These are phyloP conservation scores for Peribolospora kevripleyi DNA, from an alignment of 768 basidiomycete species.

Conservation along the genomic window DNA sequence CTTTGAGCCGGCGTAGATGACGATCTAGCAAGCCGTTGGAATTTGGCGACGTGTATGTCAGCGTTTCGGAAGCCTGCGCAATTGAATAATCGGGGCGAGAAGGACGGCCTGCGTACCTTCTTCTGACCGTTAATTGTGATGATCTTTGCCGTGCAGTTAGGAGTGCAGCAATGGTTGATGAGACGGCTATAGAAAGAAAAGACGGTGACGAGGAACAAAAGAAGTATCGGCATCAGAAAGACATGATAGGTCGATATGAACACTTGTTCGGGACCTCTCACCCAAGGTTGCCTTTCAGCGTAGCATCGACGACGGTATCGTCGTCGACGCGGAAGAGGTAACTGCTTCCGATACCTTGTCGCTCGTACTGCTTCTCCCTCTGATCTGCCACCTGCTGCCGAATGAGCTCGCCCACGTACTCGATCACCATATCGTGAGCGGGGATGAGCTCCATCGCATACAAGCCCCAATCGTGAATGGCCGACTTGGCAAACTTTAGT, in stretches of 20 bases:
- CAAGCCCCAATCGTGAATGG: slow-evolving; percentile 94
- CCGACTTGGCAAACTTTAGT: slow-evolving; percentile 73
- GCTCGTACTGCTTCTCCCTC: slow-evolving; percentile 86
- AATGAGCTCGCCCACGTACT: slow-evolving; percentile 95
- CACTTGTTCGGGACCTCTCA: slow-evolving; percentile 21
- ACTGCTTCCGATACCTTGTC: slow-evolving; percentile 90
- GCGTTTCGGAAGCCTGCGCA: too few relatives aligned
- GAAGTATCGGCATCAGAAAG: slow-evolving; percentile 5
- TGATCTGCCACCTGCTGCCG: slow-evolving; percentile 62
- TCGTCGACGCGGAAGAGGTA: slow-evolving; percentile 97
- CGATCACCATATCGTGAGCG: slow-evolving; percentile 93
- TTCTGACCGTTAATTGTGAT: slow-evolving; percentile 28
- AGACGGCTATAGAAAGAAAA: slow-evolving; percentile 36
- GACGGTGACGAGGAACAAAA: slow-evolving; percentile 1
- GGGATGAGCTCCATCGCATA: slow-evolving; percentile 88
- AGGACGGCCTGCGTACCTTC: slow-evolving; percentile 8
- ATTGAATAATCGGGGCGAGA: too few relatives aligned
- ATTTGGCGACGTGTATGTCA: too few relatives aligned
- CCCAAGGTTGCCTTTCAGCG: slow-evolving; percentile 97
- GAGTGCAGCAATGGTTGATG: slow-evolving; percentile 97
- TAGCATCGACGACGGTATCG: slow-evolving; percentile 92
- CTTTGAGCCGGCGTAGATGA: slow-evolving; percentile 91
- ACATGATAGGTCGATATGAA: slow-evolving; percentile 10
- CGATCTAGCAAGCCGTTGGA: slow-evolving; percentile 38
- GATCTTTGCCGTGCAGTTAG: slow-evolving; percentile 32